phyloP scores from a whole-genome alignment of 352 stramenopile genomes.

The Pythium brachiatum region DNA sequence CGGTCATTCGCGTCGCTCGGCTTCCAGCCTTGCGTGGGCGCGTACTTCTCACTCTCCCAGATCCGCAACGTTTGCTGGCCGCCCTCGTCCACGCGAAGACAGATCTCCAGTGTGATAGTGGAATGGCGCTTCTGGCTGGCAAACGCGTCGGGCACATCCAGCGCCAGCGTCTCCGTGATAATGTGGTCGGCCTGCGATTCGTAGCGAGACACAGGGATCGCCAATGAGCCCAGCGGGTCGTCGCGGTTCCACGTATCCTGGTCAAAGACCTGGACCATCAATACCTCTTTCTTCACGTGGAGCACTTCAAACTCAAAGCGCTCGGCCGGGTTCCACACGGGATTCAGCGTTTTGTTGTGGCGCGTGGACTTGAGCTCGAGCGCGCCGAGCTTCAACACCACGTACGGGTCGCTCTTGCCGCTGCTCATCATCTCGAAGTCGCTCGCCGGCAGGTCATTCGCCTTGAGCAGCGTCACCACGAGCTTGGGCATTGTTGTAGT shows the following conservation, averaged over 20 bases:
- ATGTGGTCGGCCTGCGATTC: constrained; percentile 46
- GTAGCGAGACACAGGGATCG: constrained; percentile 50
- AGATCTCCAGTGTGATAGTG: constrained; percentile 42
- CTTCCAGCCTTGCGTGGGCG: constrained; percentile 37
- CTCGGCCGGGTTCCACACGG: constrained; percentile 71
- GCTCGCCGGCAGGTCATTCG: constrained; percentile 61
- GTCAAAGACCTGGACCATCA: constrained; percentile 63
- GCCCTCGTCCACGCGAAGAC: constrained; percentile 48
- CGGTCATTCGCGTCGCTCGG: constrained; percentile 50
- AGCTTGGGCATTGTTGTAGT: constrained; percentile 52
- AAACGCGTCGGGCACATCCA: constrained; percentile 47
- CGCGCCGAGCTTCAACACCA: constrained; percentile 52
- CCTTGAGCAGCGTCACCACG: constrained; percentile 60
- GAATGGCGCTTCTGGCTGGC: constrained; percentile 30
- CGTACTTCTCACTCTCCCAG: constrained; percentile 70
- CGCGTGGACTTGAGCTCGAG: constrained; percentile 51
- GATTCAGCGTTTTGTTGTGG: constrained; percentile 48
- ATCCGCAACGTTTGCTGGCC: constrained; percentile 54
- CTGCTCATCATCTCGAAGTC: constrained; percentile 51
- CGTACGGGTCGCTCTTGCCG: constrained; percentile 71
- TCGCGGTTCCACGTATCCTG: constrained; percentile 65
- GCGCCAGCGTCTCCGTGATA: constrained; percentile 45
- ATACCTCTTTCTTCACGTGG: constrained; percentile 38
- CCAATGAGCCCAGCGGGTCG: constrained; percentile 54
- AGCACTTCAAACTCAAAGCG: constrained; percentile 67